Evolutionary conservation across 2,329 filamentous ascomycete genomes (phyloP), one percentile per base, ranked within the genome.

Genomic region (Sclerotinia borealis): DNA sequence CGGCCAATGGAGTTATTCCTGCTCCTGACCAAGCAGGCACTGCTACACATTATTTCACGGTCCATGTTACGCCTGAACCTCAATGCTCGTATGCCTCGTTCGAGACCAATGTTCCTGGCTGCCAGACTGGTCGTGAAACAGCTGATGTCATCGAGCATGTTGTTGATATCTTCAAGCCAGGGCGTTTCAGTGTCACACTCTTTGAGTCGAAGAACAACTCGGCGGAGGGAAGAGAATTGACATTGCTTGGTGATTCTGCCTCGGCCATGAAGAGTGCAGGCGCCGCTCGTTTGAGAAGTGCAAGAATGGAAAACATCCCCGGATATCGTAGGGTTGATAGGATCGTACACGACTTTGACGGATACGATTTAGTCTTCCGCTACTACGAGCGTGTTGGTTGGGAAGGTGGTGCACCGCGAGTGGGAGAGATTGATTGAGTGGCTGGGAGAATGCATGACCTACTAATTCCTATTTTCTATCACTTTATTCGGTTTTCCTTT

Each of bases 41-140:
- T 56, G 79, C 75, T 78, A 81, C 65, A 73, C 92, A 98, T 78
- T 99, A 99, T 79, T 99, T 97, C 78, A 99, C 93, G 1, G 95
- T 99, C 29, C 95, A 99, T 74, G 95, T 99, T 69, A 99, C 95
- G 0, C 95, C 95, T 0, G 95, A 99, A 81, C 92, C 93, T 17
- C 87, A 96, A 72, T 99, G 93, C 81, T 97, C 93, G 6, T 99
- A 96, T 76, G 95, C 95, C 41, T 97, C 92, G 2, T 99, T 99
- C 74, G 95, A 99, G 81, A 98, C 95, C 69, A 99, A 98, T 71
- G 93, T 99, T 4, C 95, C 95, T 1, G 90, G 92, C 31, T 88
- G 87, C 6, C 92, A 96, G 78, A 91, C 86, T 63, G 93, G 93
- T 19, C 89, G 93, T 67, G 90, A 93, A 75, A 97, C 93, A 0